Percentiles rank a stretch among this genome's conserved stretches.
Conservation (phyloP, 352 stramenopile genomes). For the Phytopythium vexans region DNA sequence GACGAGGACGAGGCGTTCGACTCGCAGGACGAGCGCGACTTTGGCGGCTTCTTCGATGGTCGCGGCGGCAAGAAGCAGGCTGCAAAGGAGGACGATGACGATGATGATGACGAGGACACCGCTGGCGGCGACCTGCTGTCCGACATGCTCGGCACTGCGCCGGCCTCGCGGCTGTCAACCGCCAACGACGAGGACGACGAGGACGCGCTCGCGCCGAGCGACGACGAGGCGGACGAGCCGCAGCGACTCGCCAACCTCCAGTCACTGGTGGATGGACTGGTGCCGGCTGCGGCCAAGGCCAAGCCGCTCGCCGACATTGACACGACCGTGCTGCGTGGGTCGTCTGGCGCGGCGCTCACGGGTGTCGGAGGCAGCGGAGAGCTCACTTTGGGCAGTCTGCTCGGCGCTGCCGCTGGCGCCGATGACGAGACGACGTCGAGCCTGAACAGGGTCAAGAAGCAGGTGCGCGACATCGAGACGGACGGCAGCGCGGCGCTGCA, state of each 20-base stretch:
- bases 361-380: slow-evolving; percentile 22
- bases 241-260: slow-evolving; percentile 38
- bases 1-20: slow-evolving; percentile 94
- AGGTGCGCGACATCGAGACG: slow-evolving; percentile 66
- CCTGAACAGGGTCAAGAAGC: slow-evolving; percentile 65
- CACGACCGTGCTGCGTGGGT: slow-evolving; percentile 26
- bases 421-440: slow-evolving; percentile 27
- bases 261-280: slow-evolving; percentile 46
- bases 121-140: slow-evolving; percentile 71
- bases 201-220: slow-evolving; percentile 24
- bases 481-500: slow-evolving; percentile 52
- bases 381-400: slow-evolving; percentile 39
- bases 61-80: slow-evolving; percentile 13
- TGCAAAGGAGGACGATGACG: slow-evolving; percentile 22
- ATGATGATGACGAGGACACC: slow-evolving; percentile 42
- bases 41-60: slow-evolving; percentile 79
- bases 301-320: slow-evolving; percentile 59
- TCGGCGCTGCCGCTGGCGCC: slow-evolving; percentile 24
- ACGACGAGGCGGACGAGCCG: slow-evolving; percentile 38
- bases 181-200: slow-evolving; percentile 26
- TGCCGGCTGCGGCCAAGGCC: slow-evolving; percentile 37
- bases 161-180: slow-evolving; percentile 54
- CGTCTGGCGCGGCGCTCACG: slow-evolving; percentile 12
- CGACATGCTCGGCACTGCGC: slow-evolving; percentile 59
- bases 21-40: slow-evolving; percentile 90